Conservation (phyloP, 768 basidiomycete genomes). For the Cubamyces sp. region DNA sequence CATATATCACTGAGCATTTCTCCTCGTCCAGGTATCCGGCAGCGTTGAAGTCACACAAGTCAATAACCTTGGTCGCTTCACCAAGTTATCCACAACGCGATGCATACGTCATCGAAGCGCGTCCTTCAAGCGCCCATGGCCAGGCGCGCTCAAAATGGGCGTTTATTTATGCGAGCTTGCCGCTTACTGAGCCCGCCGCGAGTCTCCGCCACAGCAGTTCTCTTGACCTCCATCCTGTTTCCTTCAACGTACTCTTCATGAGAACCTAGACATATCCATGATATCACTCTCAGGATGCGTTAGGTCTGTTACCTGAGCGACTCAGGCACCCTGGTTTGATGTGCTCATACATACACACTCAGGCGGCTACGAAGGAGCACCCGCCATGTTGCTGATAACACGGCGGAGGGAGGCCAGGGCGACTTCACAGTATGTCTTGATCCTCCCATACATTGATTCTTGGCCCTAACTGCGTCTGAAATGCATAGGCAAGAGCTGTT, state of each 20-base stretch:
- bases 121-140: background rate
- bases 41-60: too few relatives aligned
- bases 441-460: too few relatives aligned
- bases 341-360: background rate
- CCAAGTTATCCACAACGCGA: too few relatives aligned
- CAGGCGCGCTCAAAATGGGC: background rate
- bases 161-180: background rate
- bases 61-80: too few relatives aligned
- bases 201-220: background rate
- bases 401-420: slow-evolving; percentile 20
- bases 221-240: background rate
- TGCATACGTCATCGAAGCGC: background rate
- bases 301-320: slow-evolving; percentile 5
- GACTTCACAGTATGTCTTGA: slow-evolving; percentile 26
- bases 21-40: too few relatives aligned
- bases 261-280: background rate
- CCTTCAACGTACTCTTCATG: background rate
- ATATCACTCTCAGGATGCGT: slow-evolving; percentile 10
- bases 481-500: slow-evolving; percentile 53
- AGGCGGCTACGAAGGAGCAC: slow-evolving; percentile 19
- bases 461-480: background rate
- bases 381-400: slow-evolving; percentile 10
- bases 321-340: too few relatives aligned
- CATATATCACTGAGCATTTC: too few relatives aligned
- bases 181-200: slow-evolving; percentile 10